phyloP scores from a whole-genome alignment of 75 land plant species.

The Picea sitchensis region DNA sequence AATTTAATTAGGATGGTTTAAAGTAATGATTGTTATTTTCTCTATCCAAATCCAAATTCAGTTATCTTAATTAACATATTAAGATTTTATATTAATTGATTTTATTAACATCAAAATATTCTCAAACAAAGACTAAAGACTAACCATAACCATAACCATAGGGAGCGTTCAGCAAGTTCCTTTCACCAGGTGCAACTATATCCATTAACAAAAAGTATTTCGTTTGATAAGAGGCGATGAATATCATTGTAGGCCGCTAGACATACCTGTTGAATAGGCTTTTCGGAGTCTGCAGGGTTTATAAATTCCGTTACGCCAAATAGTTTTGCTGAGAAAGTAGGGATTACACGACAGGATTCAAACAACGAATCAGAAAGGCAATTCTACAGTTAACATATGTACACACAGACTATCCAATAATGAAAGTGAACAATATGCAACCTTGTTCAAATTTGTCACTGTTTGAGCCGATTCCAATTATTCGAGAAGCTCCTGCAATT shows the following conservation, averaged over 20 bases:
- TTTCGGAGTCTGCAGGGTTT: slow-evolving; percentile 28
- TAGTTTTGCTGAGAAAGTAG: slow-evolving; percentile 19
- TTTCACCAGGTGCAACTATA: no score
- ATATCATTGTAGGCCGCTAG: background rate
- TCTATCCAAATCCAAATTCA: no score
- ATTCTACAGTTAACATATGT: background rate
- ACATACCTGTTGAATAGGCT: slow-evolving; percentile 21
- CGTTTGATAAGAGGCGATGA: no score
- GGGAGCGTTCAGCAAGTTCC: no score
- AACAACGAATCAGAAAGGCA: background rate
- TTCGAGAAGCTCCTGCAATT: slow-evolving; percentile 30
- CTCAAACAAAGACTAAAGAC: no score
- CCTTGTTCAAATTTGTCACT: slow-evolving; percentile 20
- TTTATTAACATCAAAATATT: no score
- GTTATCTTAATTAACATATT: no score
- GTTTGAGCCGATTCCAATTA: slow-evolving; percentile 32
- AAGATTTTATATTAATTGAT: no score
- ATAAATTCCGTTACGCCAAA: slow-evolving; percentile 33
- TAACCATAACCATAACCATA: no score
- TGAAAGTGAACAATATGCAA: background rate
- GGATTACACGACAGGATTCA: background rate
- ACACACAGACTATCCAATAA: background rate
- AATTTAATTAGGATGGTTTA: no score
- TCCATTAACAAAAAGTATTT: no score
- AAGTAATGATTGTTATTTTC: no score